phyloP scores from a whole-genome alignment of 352 stramenopile genomes.

The Peronospora farinosa region DNA sequence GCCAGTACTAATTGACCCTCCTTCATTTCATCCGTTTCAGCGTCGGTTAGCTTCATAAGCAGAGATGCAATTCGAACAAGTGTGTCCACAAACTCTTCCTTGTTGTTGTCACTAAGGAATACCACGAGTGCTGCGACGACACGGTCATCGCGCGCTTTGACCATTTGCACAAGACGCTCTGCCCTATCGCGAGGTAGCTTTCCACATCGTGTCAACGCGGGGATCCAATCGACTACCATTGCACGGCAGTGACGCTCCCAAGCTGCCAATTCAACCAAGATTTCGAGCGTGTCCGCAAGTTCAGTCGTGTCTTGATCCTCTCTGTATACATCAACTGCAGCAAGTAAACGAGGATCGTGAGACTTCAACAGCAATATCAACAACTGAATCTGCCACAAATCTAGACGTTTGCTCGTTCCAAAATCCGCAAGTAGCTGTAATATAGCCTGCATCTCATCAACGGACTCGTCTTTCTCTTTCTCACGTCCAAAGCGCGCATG shows the following conservation, averaged over 20 bases:
- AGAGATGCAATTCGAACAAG: conserved; percentile 44
- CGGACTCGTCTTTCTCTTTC: background rate
- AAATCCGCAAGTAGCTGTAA: conserved; percentile 36
- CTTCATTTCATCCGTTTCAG: conserved; percentile 8
- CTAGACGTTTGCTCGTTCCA: conserved; percentile 29
- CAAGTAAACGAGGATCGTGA: conserved; percentile 44
- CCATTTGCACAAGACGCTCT: conserved; percentile 39
- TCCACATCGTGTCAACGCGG: conserved; percentile 34
- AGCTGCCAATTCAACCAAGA: conserved; percentile 56
- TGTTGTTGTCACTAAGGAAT: conserved; percentile 56
- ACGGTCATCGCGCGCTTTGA: conserved; percentile 50
- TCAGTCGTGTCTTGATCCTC: conserved; percentile 41
- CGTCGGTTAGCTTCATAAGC: conserved; percentile 9
- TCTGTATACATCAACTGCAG: conserved; percentile 50
- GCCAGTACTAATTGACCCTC: conserved; percentile 21
- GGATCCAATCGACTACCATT: conserved; percentile 51
- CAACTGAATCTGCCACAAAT: conserved; percentile 52
- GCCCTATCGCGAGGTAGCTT: conserved; percentile 17
- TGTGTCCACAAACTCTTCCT: conserved; percentile 58
- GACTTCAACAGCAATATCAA: conserved; percentile 42
- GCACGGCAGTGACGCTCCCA: conserved; percentile 50
- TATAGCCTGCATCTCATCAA: conserved; percentile 27
- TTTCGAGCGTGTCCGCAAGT: conserved; percentile 47
- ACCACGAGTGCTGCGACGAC: conserved; percentile 60
- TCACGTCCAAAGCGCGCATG: conserved; percentile 56